Evolutionary conservation across 371 early-diverging fungal genomes (phyloP).

Genomic region (Mitosporidium daphniae): DNA sequence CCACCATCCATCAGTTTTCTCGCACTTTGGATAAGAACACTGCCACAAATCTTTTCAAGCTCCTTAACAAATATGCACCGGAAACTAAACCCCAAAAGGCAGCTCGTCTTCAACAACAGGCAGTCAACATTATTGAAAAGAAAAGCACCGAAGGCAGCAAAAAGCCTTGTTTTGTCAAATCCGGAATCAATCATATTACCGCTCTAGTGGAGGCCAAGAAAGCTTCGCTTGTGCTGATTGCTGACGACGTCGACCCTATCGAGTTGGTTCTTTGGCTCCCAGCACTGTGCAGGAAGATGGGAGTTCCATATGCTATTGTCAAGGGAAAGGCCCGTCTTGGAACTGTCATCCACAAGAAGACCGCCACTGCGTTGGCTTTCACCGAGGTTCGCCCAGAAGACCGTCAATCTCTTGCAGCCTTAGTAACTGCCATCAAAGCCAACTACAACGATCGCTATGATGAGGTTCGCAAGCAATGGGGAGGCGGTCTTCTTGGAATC

Average conservation of each 20-base stretch:
- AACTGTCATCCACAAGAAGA: constrained; percentile 92
- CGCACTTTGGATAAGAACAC: constrained; percentile 79
- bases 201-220: constrained; percentile 87
- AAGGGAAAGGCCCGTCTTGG: constrained; percentile 91
- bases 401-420: constrained; percentile 44
- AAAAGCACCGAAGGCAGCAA: constrained; percentile 19
- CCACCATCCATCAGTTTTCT: constrained; percentile 96
- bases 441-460: constrained; percentile 65
- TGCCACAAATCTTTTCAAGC: constrained; percentile 75
- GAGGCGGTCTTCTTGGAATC: constrained; percentile 76
- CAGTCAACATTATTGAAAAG: constrained; percentile 34
- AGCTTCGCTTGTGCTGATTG: constrained; percentile 90
- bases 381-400: constrained; percentile 76
- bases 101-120: constrained; percentile 48
- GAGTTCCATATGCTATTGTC: constrained; percentile 92
- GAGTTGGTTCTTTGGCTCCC: constrained; percentile 94
- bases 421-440: constrained; percentile 56
- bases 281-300: constrained; percentile 98
- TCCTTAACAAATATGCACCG: constrained; percentile 86
- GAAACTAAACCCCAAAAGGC: constrained; percentile 85
- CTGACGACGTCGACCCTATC: constrained; percentile 96
- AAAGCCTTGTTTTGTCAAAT: constrained; percentile 83
- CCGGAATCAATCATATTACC: constrained; percentile 96
- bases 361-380: constrained; percentile 73
- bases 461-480: constrained; percentile 55